Conservation (phyloP, 1,284 basidiomycete genomes). For the Apiotrichum porosum region DNA sequence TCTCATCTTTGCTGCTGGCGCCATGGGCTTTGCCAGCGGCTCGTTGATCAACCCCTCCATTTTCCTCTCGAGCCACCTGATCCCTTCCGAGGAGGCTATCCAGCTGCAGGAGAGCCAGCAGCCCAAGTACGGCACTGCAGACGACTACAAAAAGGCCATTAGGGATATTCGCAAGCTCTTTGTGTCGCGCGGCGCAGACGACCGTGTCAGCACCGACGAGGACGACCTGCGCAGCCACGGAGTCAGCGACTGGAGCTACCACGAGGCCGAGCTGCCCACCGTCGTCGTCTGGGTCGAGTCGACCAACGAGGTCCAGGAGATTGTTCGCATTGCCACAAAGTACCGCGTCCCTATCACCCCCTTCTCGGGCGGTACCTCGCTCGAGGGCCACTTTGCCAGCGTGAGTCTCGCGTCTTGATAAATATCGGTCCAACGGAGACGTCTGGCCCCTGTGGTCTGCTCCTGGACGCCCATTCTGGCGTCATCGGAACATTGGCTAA, state of each 20-base stretch:
- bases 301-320: conserved; percentile 42
- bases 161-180: conserved; percentile 26
- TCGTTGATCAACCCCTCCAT: too few species aligned
- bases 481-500: neutral
- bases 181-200: conserved; percentile 26
- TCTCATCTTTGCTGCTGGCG: neutral
- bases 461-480: too few species aligned
- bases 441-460: too few species aligned
- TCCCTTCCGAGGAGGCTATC: conserved; percentile 25
- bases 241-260: conserved; percentile 47
- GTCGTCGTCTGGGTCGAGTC: conserved; percentile 48
- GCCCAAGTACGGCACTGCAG: conserved; percentile 31
- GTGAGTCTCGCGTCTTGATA: too few species aligned
- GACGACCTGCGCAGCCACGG: conserved; percentile 44
- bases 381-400: conserved; percentile 46
- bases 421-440: neutral
- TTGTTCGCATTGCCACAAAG: conserved; percentile 41
- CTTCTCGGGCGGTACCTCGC: conserved; percentile 44
- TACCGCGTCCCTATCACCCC: conserved; percentile 47
- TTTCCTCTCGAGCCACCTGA: too few species aligned
- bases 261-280: conserved; percentile 43
- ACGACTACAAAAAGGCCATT: conserved; percentile 41
- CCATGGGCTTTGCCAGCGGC: neutral
- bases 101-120: conserved; percentile 30
- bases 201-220: conserved; percentile 42